These are phyloP conservation scores for Alliaria petiolata DNA, from an alignment of 345 rosid genomes.

Conservation along the genomic window DNA sequence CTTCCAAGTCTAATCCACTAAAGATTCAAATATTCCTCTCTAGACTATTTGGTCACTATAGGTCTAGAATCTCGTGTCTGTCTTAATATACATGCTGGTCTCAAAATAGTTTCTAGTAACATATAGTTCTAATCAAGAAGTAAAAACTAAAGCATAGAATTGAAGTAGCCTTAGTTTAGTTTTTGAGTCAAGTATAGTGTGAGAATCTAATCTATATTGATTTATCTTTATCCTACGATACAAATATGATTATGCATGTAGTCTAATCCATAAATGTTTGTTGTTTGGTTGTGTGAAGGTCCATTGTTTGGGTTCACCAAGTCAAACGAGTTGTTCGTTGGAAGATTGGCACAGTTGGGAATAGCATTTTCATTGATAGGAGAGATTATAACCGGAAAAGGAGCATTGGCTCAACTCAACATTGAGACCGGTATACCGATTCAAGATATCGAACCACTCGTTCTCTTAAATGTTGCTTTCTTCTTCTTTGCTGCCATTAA, in stretches of 20 bases:
- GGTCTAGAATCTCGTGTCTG: no score
- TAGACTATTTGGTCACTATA: no score
- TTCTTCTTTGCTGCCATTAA: constrained; percentile 91
- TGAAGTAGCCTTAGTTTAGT: background rate
- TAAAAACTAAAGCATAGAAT: background rate
- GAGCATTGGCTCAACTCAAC: constrained; percentile 96
- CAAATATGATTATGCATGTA: background rate
- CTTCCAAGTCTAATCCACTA: no score
- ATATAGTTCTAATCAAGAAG: no score
- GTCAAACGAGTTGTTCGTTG: constrained; percentile 87
- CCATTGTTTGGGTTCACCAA: constrained; percentile 94
- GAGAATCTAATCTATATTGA: background rate
- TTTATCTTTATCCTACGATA: background rate
- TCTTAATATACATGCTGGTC: no score
- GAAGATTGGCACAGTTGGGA: constrained; percentile 93
- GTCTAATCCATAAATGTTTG: constrained; percentile 40
- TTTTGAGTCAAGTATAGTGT: background rate
- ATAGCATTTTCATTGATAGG: constrained; percentile 93
- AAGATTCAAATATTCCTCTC: background rate
- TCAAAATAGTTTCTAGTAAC: no score
- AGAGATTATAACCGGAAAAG: constrained; percentile 89
- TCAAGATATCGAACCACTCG: constrained; percentile 85
- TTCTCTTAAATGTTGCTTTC: constrained; percentile 81
- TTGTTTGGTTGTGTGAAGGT: constrained; percentile 43
- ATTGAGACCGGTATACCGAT: constrained; percentile 93